phyloP scores from a whole-genome alignment of 176 grass and related monocot genomes.

The Triticum dicoccoides region DNA sequence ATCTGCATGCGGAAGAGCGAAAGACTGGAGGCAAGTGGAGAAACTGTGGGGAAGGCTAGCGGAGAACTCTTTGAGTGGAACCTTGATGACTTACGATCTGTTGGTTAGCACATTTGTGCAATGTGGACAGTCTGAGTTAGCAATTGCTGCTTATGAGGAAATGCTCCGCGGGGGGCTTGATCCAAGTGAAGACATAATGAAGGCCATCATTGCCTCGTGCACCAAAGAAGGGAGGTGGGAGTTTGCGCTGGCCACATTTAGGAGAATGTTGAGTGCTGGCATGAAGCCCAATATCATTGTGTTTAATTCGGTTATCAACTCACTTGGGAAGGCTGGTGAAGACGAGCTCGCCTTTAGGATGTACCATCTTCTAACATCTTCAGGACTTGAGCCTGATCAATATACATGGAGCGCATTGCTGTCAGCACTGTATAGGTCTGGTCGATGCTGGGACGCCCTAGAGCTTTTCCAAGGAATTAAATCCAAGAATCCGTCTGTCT shows the following conservation, averaged over 20 bases:
- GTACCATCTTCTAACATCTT: constrained; percentile 65
- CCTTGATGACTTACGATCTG: constrained; percentile 74
- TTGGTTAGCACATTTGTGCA: constrained; percentile 89
- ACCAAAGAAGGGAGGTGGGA: constrained; percentile 87
- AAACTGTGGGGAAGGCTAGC: constrained; percentile 68
- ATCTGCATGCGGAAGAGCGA: constrained; percentile 65
- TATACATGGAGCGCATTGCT: constrained; percentile 90
- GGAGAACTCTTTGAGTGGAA: constrained; percentile 52
- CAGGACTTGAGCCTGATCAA: constrained; percentile 63
- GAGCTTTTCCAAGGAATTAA: constrained; percentile 73
- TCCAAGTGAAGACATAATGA: constrained; percentile 77
- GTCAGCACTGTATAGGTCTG: constrained; percentile 71
- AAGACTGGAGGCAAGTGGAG: constrained; percentile 70
- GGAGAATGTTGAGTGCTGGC: constrained; percentile 66
- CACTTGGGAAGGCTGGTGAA: constrained; percentile 71
- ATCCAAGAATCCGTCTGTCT: constrained; percentile 24
- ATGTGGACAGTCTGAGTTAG: constrained; percentile 72
- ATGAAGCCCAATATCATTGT: constrained; percentile 77
- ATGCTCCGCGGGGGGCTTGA: constrained; percentile 54
- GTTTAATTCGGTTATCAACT: constrained; percentile 89
- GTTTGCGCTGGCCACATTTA: constrained; percentile 53
- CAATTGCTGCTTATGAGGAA: constrained; percentile 74
- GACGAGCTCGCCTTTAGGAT: constrained; percentile 79
- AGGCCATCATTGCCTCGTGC: constrained; percentile 80
- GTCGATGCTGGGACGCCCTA: constrained; percentile 55